Conservation (phyloP, 2,329 filamentous ascomycete genomes). For the Alternaria sp. region DNA sequence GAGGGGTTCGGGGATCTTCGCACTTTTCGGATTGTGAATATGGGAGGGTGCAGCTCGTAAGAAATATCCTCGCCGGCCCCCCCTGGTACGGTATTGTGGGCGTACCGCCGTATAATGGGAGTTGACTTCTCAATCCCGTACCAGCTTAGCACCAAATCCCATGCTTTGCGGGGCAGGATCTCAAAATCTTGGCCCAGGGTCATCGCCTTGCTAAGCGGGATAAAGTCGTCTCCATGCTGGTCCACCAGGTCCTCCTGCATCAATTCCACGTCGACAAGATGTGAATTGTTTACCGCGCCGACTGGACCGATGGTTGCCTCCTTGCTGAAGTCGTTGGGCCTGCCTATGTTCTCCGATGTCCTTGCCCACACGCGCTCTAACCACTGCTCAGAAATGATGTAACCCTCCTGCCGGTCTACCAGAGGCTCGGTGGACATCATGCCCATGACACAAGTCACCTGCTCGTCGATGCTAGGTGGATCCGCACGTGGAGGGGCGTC, state of each 20-base stretch:
- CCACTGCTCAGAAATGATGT: slow-evolving; percentile 82
- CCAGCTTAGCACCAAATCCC: slow-evolving; percentile 82
- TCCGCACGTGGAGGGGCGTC: slow-evolving; percentile 29
- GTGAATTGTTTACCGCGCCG: slow-evolving; percentile 86
- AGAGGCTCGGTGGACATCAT: slow-evolving; percentile 65
- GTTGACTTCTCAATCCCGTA: slow-evolving; percentile 78
- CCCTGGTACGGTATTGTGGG: slow-evolving; percentile 75
- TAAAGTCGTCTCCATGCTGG: slow-evolving; percentile 63
- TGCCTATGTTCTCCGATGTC: slow-evolving; percentile 43
- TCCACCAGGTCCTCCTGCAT: slow-evolving; percentile 41
- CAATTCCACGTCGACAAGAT: slow-evolving; percentile 62
- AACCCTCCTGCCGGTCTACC: slow-evolving; percentile 75
- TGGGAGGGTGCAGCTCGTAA: slow-evolving; percentile 84
- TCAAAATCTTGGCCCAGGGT: slow-evolving; percentile 74
- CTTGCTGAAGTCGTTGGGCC: slow-evolving; percentile 65
- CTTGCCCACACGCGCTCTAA: slow-evolving; percentile 60
- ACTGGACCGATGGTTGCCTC: slow-evolving; percentile 69
- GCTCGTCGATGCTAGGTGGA: slow-evolving; percentile 63
- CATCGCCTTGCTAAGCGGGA: slow-evolving; percentile 75
- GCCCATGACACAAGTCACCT: slow-evolving; percentile 75
- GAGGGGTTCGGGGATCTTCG: slow-evolving; percentile 69
- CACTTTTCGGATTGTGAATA: slow-evolving; percentile 85
- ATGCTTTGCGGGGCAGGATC: slow-evolving; percentile 79
- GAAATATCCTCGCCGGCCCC: slow-evolving; percentile 69
- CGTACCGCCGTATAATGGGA: slow-evolving; percentile 75